phyloP scores from a whole-genome alignment of 1,139 yeast genomes.

The Hyphopichia burtonii region DNA sequence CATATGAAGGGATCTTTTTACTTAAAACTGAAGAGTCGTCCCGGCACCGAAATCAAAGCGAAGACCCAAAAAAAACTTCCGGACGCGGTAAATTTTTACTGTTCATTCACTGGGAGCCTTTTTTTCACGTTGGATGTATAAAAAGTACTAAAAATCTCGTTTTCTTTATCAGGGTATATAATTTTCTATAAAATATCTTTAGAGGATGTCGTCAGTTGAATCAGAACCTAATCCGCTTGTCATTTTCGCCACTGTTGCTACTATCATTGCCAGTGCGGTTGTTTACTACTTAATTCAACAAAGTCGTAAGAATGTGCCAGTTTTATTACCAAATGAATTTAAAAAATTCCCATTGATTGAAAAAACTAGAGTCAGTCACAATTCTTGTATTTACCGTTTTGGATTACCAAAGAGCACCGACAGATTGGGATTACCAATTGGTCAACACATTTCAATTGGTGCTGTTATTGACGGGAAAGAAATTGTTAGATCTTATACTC shows the following conservation, averaged over 20 bases:
- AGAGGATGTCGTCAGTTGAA: conserved; percentile 24
- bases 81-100: background rate
- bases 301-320: conserved; percentile 45
- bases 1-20: too few species aligned
- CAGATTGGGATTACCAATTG: conserved; percentile 86
- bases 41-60: background rate
- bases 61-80: background rate
- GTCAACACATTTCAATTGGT: conserved; percentile 84
- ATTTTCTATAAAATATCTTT: too few species aligned
- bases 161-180: too few species aligned
- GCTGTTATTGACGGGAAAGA: conserved; percentile 72
- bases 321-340: conserved; percentile 64
- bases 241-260: conserved; percentile 42
- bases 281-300: conserved; percentile 38
- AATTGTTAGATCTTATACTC: conserved; percentile 89
- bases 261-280: conserved; percentile 38
- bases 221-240: conserved; percentile 39
- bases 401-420: conserved; percentile 77
- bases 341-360: conserved; percentile 81
- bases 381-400: conserved; percentile 82
- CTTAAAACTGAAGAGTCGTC: background rate
- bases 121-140: background rate
- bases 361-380: conserved; percentile 76
- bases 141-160: background rate
- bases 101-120: background rate